phyloP scores from a whole-genome alignment of 768 basidiomycete genomes.

The Mycena indigotica region DNA sequence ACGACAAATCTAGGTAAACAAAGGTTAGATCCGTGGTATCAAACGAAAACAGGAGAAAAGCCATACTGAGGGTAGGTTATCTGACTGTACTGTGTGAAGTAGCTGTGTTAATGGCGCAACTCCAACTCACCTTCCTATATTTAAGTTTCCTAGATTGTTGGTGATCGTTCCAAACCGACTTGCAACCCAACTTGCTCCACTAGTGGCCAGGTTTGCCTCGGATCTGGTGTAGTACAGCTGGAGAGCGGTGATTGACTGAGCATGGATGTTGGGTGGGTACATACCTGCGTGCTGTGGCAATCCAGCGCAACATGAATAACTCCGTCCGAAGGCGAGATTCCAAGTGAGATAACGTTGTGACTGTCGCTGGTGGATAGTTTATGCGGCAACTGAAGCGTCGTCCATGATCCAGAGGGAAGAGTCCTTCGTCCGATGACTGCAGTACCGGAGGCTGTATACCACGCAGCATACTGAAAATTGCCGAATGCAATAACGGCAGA shows the following conservation, averaged over 20 bases:
- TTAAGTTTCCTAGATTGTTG: conserved; percentile 42
- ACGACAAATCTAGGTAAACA: conserved; percentile 42
- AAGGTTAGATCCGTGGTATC: neutral
- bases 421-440: conserved; percentile 44
- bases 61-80: conserved; percentile 47
- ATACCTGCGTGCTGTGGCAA: conserved; percentile 42
- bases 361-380: conserved; percentile 44
- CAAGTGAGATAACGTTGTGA: conserved; percentile 47
- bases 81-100: conserved; percentile 27
- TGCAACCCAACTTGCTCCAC: conserved; percentile 44
- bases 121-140: conserved; percentile 44
- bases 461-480: conserved; percentile 46
- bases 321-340: conserved; percentile 47
- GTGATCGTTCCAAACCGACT: conserved; percentile 45
- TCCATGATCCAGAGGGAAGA: conserved; percentile 44
- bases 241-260: neutral
- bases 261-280: neutral
- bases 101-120: neutral
- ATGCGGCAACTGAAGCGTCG: conserved; percentile 45
- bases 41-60: neutral
- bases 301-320: conserved; percentile 51
- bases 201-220: conserved; percentile 41
- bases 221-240: conserved; percentile 45
- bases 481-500: conserved; percentile 43
- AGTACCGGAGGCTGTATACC: conserved; percentile 46